phyloP scores from a whole-genome alignment of 1,139 yeast genomes.

The Insectozyma bohioensis region DNA sequence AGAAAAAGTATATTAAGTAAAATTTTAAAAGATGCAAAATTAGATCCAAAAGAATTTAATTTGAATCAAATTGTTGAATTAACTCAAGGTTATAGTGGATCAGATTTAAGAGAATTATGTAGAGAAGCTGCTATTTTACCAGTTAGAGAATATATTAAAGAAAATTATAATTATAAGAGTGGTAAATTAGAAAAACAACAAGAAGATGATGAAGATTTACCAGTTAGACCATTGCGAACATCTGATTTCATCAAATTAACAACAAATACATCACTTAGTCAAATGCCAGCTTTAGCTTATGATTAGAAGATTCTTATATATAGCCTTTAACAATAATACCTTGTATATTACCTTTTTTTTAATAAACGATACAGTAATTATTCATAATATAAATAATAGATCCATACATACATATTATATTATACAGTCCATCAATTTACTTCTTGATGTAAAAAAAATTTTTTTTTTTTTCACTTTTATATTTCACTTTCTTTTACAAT shows the following conservation, averaged over 20 bases:
- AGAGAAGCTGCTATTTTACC: conserved; percentile 92
- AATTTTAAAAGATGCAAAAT: conserved; percentile 61
- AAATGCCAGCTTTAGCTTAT: conserved; percentile 32
- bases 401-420: no score
- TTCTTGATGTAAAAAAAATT: no score
- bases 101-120: conserved; percentile 87
- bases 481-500: no score
- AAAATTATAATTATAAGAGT: conserved; percentile 40
- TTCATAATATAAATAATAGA: no score
- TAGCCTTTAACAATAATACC: no score
- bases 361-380: no score
- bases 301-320: conserved; percentile 20
- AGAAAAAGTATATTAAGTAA: conserved; percentile 68
- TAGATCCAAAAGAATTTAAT: conserved; percentile 60
- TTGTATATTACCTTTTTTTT: no score
- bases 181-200: conserved; percentile 36
- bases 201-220: conserved; percentile 22
- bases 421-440: no score
- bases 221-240: conserved; percentile 47
- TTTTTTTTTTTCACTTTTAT: no score
- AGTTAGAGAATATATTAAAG: conserved; percentile 77
- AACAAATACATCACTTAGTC: conserved; percentile 16
- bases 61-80: conserved; percentile 56
- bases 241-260: conserved; percentile 40
- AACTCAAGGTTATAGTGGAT: conserved; percentile 83